Conservation (phyloP, 768 basidiomycete species). For the Boletus vermiculosoides region DNA sequence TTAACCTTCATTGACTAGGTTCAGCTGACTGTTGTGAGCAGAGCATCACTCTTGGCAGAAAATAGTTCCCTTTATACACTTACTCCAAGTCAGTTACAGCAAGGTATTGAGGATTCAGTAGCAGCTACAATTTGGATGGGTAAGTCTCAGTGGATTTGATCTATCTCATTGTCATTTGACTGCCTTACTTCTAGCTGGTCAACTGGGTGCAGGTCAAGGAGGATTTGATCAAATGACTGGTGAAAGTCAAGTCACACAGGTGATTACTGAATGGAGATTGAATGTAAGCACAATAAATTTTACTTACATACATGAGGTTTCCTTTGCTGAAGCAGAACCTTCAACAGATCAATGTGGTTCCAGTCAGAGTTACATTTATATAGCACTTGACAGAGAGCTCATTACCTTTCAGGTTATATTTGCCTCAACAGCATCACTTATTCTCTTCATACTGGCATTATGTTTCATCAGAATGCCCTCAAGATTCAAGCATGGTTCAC, state of each 20-base stretch:
- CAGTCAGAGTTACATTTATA: constrained; percentile 2
- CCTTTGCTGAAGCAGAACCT: not conserved
- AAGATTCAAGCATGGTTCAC: not conserved
- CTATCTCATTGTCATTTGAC: too few relatives aligned
- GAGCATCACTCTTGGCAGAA: not conserved
- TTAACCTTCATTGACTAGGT: not conserved
- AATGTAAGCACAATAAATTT: constrained; percentile 4
- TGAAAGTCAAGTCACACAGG: constrained; percentile 5
- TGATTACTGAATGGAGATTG: constrained; percentile 9
- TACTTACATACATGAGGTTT: not conserved
- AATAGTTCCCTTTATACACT: not conserved
- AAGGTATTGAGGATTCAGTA: not conserved
- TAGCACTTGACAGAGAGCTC: not conserved
- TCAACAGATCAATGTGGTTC: constrained; percentile 14
- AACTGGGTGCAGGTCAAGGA: not conserved
- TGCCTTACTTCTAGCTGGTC: constrained; percentile 2
- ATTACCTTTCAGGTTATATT: constrained; percentile 3
- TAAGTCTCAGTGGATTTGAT: not conserved
- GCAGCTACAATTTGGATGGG: constrained; percentile 14
- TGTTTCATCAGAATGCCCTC: not conserved
- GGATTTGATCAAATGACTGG: constrained; percentile 7
- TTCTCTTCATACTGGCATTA: not conserved
- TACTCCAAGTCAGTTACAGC: constrained; percentile 1
- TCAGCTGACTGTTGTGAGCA: not conserved
- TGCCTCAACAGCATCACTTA: constrained; percentile 4